Base-by-base conservation (phyloP, 305 asterid species). In the Stenogyne calaminthoides region DNA sequence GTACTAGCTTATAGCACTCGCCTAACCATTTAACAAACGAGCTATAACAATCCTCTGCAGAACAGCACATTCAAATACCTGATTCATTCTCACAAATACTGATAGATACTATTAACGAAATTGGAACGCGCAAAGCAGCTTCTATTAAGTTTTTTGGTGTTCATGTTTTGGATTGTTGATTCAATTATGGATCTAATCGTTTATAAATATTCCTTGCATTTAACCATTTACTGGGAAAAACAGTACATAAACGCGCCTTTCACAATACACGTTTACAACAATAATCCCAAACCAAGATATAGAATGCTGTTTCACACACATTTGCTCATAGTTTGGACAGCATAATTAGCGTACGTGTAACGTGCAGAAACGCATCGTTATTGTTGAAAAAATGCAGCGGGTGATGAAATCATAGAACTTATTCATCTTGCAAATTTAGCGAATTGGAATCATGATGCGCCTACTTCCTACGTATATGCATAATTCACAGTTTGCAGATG, bases 1-100 rank as follows among this genome's bases (percentile, higher is more conserved):
- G 34, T 64, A 64, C 78, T 57, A 69, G 58, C 46, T 76, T 5
- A 34, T 61, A 64, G 20, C 34, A 56, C 40, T 40, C 68, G 19
- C 72, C 46, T 29, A 65, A 60, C 47, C 46, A 25, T 49, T 59
- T 25, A 67, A 60, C 19, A 55, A n/a, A 59, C 46, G 61, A 57
- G 16, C 34, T 19, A 57, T 60, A 60, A 5, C 22, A 66, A 72
- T 72, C 42, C 32, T 59, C 78, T 39, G 39, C 63, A 27, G 64
- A 9, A 32, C 49, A 18, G 40, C 11, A 44, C 27, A 27, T 9
- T 62, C 20, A 46, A 49, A 42, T 19, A 62, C 15, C 55, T 5
- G 37, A 47, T 29, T 61, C 46, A 66, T 60, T 54, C 36, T 60
- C 59, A 52, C 54, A 64, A 59, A 16, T 19, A 62, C n/a, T 14